Conservation (phyloP, 371 early-diverging fungal genomes). For the Syncephalastrum monosporum region DNA sequence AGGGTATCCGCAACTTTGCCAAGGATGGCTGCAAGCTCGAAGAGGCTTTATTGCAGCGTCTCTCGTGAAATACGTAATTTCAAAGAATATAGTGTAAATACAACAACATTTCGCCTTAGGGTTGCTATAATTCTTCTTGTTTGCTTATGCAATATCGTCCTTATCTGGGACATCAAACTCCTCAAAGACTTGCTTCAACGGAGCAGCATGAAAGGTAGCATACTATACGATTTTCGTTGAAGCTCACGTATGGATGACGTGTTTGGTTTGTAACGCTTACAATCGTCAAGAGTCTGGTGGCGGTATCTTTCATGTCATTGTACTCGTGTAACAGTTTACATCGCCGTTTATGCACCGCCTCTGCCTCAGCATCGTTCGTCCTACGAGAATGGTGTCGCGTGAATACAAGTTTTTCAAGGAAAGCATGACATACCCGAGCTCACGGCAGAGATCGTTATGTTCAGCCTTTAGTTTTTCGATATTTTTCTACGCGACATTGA, state of each 20-base stretch:
- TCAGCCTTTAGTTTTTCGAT: not conserved
- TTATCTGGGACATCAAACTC: too few relatives aligned
- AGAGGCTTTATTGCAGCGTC: conserved; percentile 35
- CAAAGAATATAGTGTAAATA: too few relatives aligned
- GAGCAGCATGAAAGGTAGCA: too few relatives aligned
- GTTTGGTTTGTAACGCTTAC: conserved; percentile 1
- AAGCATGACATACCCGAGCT: conserved; percentile 1
- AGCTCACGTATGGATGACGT: too few relatives aligned
- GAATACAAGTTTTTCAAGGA: not conserved
- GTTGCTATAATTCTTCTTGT: too few relatives aligned
- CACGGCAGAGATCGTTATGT: not conserved
- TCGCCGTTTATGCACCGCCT: conserved; percentile 5
- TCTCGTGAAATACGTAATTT: too few relatives aligned
- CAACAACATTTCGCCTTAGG: too few relatives aligned
- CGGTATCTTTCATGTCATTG: conserved; percentile 19
- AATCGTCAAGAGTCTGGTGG: conserved; percentile 10
- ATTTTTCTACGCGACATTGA: not conserved
- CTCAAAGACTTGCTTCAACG: too few relatives aligned
- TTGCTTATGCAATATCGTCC: too few relatives aligned
- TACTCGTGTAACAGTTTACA: conserved; percentile 21
- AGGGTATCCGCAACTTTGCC: conserved; percentile 96
- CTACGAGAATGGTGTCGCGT: conserved; percentile 2
- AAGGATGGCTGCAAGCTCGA: conserved; percentile 88
- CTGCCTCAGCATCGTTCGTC: conserved; percentile 14
- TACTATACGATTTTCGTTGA: too few relatives aligned